Percentiles rank a stretch among this genome's conserved stretches.
Conservation (phyloP, 1,284 basidiomycete species). For the Tilletia indica region DNA sequence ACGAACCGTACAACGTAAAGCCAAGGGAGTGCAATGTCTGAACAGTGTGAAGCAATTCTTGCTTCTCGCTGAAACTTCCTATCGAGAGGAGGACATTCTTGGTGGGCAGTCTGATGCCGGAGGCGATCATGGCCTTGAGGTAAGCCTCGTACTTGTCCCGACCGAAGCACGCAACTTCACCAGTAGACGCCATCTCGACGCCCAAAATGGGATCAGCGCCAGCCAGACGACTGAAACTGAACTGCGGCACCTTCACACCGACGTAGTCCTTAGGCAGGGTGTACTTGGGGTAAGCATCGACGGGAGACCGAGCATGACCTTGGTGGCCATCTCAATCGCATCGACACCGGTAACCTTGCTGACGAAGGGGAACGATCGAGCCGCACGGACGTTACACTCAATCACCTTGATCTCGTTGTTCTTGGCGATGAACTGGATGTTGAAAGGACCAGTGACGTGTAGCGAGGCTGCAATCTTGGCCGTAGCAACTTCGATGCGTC, state of each 20-base stretch:
- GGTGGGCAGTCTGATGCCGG: slow-evolving; percentile 88
- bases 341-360: slow-evolving; percentile 97
- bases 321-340: slow-evolving; percentile 96
- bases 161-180: slow-evolving; percentile 98
- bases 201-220: slow-evolving; percentile 98
- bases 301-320: slow-evolving; percentile 92
- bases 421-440: slow-evolving; percentile 99
- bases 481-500: slow-evolving; percentile 92
- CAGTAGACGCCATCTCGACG: slow-evolving; percentile 99
- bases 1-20: slow-evolving; percentile 94
- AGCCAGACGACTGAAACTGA: slow-evolving; percentile 91
- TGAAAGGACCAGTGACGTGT: slow-evolving; percentile 97
- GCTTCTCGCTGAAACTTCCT: slow-evolving; percentile 95
- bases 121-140: slow-evolving; percentile 92
- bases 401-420: slow-evolving; percentile 99
- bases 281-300: slow-evolving; percentile 84
- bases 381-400: slow-evolving; percentile 96
- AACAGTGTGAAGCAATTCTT: slow-evolving; percentile 93
- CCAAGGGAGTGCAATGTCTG: slow-evolving; percentile 91
- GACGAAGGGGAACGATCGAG: slow-evolving; percentile 97
- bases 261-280: slow-evolving; percentile 88
- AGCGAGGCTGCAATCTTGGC: slow-evolving; percentile 91
- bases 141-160: slow-evolving; percentile 98
- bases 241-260: slow-evolving; percentile 97
- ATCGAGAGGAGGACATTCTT: slow-evolving; percentile 93